Percentiles rank a stretch among this genome's conserved stretches.
These are phyloP conservation scores for Monascus purpureus DNA, from an alignment of 495 filamentous ascomycete species.

Conservation along the genomic window DNA sequence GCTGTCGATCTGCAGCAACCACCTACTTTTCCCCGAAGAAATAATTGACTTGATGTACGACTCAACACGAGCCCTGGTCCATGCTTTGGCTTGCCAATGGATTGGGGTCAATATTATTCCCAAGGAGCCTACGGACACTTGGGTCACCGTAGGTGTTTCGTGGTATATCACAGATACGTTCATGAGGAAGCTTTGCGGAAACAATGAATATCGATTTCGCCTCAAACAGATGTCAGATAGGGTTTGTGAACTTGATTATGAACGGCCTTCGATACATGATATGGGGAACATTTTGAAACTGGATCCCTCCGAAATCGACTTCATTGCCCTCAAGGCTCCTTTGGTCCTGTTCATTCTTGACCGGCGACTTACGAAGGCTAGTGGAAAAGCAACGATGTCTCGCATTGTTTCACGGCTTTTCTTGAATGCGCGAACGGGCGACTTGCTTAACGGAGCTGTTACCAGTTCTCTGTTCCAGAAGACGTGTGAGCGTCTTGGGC, in stretches of 20 bases:
- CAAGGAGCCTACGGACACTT: conserved; percentile 63
- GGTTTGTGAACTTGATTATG: conserved; percentile 67
- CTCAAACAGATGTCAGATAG: conserved; percentile 73
- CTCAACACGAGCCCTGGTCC: conserved; percentile 60
- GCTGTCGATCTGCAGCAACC: conserved; percentile 74
- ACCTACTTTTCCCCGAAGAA: conserved; percentile 67
- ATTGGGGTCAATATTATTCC: conserved; percentile 80
- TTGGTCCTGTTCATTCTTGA: conserved; percentile 90
- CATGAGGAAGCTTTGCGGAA: conserved; percentile 77
- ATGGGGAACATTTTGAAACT: conserved; percentile 65
- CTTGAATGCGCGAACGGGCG: conserved; percentile 64
- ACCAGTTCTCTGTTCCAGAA: conserved; percentile 61
- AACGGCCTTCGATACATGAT: conserved; percentile 67
- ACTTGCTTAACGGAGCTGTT: conserved; percentile 56
- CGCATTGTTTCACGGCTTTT: conserved; percentile 76
- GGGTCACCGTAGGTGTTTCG: conserved; percentile 83
- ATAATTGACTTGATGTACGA: conserved; percentile 72
- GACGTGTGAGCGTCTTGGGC: conserved; percentile 73
- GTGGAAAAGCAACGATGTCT: conserved; percentile 66
- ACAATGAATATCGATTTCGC: conserved; percentile 87
- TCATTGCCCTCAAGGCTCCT: conserved; percentile 83
- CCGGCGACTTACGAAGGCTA: conserved; percentile 72
- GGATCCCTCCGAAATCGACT: conserved; percentile 73
- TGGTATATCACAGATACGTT: conserved; percentile 90
- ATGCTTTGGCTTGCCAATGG: conserved; percentile 87